Evolutionary conservation across 345 rosid species (phyloP), one percentile per base, ranked within the genome.

Genomic region (Salix caprea): DNA sequence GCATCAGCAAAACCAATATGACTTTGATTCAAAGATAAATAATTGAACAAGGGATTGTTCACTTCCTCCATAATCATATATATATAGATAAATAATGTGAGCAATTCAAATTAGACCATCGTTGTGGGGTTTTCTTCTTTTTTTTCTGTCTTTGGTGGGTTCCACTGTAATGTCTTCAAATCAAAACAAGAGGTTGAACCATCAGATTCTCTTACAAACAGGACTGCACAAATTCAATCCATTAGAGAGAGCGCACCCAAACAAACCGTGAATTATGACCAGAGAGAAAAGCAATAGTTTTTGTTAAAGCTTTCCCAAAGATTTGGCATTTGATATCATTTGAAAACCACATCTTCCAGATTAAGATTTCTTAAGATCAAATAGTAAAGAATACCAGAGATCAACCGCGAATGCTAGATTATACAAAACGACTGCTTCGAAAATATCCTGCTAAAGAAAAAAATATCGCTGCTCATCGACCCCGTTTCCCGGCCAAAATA

Each of bases 21-120:
- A 70, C 77, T 85, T 86, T 37, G 74, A 80, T 82, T 86, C 79
- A 44, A 84, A 84, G 74, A 79, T 70, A 79, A 79, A 73, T 75
- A 81, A 80, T 73, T 65, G 69, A 64, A 6, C 58, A 62, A 69
- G 67, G 64, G 26, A 82, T 74, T 69, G 81, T 78, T 83, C 76
- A 77, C 74, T 56, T 79, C 68, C 32, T 50, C 79, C 66, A 19
- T 72, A 69, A 80, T 85, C 58, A 50, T 73, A 36, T 42, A 42
- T 9, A 9, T 40, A 39, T 39, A 40, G 42, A 39, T 40, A 40
- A 4, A 32, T 4, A 32, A 32, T 32, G 60, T 39, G 69, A 26
- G 32, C 34, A 10, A 74, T 40, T 86, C 60, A 65, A 70, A 75
- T 42, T 74, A 74, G 84, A 70, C 77, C 82, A 67, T 44, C 19